Conservation (phyloP, 768 basidiomycete genomes). For the Lactifluus volemus region DNA sequence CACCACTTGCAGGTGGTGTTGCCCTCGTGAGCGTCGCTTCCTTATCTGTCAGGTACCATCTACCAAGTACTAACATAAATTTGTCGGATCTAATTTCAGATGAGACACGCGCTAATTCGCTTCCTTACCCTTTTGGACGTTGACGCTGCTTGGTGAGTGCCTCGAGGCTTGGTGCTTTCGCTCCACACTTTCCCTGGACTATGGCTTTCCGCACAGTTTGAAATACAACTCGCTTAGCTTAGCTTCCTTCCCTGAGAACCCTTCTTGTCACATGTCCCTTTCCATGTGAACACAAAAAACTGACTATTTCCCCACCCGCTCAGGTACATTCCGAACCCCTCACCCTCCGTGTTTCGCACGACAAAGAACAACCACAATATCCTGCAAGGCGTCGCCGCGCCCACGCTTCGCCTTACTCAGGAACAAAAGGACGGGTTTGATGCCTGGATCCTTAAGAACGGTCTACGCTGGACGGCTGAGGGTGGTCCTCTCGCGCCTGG, state of each 20-base stretch:
- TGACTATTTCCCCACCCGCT: slow-evolving; percentile 11
- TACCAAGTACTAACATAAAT: neutral
- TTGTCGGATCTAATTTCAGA: slow-evolving; percentile 34
- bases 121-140: slow-evolving; percentile 75
- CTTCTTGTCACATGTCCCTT: neutral
- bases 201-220: neutral
- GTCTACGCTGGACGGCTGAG: slow-evolving; percentile 77
- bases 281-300: neutral
- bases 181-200: slow-evolving; percentile 3
- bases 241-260: neutral
- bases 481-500: slow-evolving; percentile 79
- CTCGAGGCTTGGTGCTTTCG: slow-evolving; percentile 17
- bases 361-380: slow-evolving; percentile 96
- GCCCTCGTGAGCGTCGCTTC: slow-evolving; percentile 58
- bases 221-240: neutral
- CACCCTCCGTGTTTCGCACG: slow-evolving; percentile 84
- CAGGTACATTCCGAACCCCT: slow-evolving; percentile 85
- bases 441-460: slow-evolving; percentile 86
- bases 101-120: slow-evolving; percentile 90
- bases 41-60: slow-evolving; percentile 5
- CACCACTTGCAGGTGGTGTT: slow-evolving; percentile 61
- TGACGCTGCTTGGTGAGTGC: slow-evolving; percentile 69
- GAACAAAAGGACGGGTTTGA: slow-evolving; percentile 75
- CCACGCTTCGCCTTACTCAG: slow-evolving; percentile 67
- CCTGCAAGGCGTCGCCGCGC: slow-evolving; percentile 83